phyloP scores from a whole-genome alignment of 1,284 basidiomycete species.

The Stygiomarasmius scandens region DNA sequence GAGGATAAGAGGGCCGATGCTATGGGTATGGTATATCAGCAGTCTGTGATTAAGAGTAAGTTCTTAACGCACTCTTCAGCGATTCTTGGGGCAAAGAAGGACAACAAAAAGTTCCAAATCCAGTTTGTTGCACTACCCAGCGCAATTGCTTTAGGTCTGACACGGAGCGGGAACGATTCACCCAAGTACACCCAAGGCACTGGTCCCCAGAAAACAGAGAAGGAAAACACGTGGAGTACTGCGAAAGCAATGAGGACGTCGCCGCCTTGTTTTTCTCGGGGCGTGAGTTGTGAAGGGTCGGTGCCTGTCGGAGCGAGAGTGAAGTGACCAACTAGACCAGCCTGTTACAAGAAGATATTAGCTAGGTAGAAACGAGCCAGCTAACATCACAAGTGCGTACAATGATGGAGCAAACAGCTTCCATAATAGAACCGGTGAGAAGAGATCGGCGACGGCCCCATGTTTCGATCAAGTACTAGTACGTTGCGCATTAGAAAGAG shows the following conservation, averaged over 20 bases:
- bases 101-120: slow-evolving; percentile 77
- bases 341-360: slow-evolving; percentile 33
- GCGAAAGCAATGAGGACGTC: slow-evolving; percentile 75
- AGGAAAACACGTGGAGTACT: slow-evolving; percentile 76
- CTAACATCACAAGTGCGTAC: slow-evolving; percentile 34
- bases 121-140: slow-evolving; percentile 63
- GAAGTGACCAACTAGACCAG: slow-evolving; percentile 74
- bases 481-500: not conserved
- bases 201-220: slow-evolving; percentile 74
- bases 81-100: slow-evolving; percentile 71
- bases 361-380: not conserved
- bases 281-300: slow-evolving; percentile 46
- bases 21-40: slow-evolving; percentile 24
- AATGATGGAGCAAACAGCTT: slow-evolving; percentile 66
- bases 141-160: slow-evolving; percentile 76
- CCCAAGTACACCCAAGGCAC: slow-evolving; percentile 56
- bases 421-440: slow-evolving; percentile 62
- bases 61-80: slow-evolving; percentile 48
- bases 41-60: too few species aligned
- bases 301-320: slow-evolving; percentile 59
- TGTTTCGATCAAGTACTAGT: slow-evolving; percentile 59
- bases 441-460: slow-evolving; percentile 64
- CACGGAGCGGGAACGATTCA: slow-evolving; percentile 68
- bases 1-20: slow-evolving; percentile 77
- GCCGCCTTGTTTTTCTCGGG: slow-evolving; percentile 60